A percentile compares a stretch with the other conserved stretches of the same genome.
Conservation (phyloP, 2,329 filamentous ascomycete species). For the Phaeosphaeria sp. region DNA sequence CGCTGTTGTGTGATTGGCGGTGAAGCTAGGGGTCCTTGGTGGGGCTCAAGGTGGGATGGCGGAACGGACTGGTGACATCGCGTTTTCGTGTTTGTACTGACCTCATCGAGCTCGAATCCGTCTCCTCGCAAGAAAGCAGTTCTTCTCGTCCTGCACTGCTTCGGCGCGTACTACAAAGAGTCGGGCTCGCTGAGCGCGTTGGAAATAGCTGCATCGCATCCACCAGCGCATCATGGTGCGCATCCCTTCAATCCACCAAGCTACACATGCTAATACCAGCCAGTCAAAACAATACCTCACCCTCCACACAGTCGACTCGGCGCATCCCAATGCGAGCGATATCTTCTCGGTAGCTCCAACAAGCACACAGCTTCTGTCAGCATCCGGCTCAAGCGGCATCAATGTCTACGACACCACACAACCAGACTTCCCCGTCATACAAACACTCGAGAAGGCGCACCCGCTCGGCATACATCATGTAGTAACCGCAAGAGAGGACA, state of each 20-base stretch:
- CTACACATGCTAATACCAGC: slow-evolving; percentile 14
- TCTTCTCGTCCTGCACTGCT: not conserved
- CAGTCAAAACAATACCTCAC: slow-evolving; percentile 99
- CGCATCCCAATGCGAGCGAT: slow-evolving; percentile 73
- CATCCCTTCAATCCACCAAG: not conserved
- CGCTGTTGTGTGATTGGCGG: slow-evolving; percentile 41
- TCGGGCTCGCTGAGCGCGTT: not conserved
- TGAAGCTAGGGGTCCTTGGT: slow-evolving; percentile 28
- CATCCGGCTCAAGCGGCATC: slow-evolving; percentile 74
- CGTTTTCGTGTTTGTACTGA: slow-evolving; percentile 40
- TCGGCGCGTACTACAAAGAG: not conserved
- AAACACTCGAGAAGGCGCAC: slow-evolving; percentile 82
- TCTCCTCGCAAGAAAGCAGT: not conserved
- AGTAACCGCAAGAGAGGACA: slow-evolving; percentile 72
- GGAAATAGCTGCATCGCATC: slow-evolving; percentile 3
- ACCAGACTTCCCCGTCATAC: slow-evolving; percentile 75
- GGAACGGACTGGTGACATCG: slow-evolving; percentile 32
- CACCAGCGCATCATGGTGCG: slow-evolving; percentile 1
- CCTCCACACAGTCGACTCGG: slow-evolving; percentile 86
- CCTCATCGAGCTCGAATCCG: slow-evolving; percentile 26
- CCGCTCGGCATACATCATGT: slow-evolving; percentile 92
- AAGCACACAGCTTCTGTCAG: slow-evolving; percentile 75
- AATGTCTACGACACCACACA: slow-evolving; percentile 78
- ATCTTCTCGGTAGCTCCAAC: slow-evolving; percentile 86
- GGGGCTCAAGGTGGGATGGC: slow-evolving; percentile 32